phyloP scores from a whole-genome alignment of 1,284 basidiomycete genomes.

The Xanthoconium separans region DNA sequence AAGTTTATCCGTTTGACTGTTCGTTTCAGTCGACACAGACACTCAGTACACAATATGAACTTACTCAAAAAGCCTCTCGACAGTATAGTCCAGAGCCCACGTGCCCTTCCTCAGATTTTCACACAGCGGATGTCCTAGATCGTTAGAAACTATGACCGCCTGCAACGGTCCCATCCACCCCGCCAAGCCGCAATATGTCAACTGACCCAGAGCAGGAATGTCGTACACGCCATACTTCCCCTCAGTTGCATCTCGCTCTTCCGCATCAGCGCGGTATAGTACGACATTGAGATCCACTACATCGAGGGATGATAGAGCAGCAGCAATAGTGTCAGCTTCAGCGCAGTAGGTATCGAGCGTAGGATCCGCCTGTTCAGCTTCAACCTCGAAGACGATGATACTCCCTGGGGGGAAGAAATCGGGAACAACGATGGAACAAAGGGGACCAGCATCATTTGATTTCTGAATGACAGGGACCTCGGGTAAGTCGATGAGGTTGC shows the following conservation, averaged over 20 bases:
- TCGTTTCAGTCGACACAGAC: conserved; percentile 5
- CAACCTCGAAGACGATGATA: conserved; percentile 87
- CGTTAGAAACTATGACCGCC: conserved; percentile 83
- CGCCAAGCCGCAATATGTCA: conserved; percentile 90
- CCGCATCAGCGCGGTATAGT: conserved; percentile 82
- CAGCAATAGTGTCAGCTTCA: conserved; percentile 63
- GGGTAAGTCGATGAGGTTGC: conserved; percentile 65
- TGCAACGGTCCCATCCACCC: conserved; percentile 92
- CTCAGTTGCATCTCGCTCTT: conserved; percentile 84
- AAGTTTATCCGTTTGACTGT: conserved; percentile 65
- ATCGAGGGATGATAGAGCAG: conserved; percentile 73
- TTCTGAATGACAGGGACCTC: conserved; percentile 54
- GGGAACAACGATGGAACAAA: conserved; percentile 78
- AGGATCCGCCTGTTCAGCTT: conserved; percentile 65
- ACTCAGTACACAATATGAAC: conserved; percentile 29
- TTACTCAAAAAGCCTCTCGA: conserved; percentile 69
- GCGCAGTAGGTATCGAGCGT: conserved; percentile 71
- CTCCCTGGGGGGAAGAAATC: conserved; percentile 89
- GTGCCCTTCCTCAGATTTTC: conserved; percentile 81
- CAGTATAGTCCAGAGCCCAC: conserved; percentile 89
- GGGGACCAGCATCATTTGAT: conserved; percentile 66
- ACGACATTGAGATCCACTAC: conserved; percentile 87
- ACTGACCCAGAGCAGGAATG: conserved; percentile 68
- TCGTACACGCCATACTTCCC: conserved; percentile 77
- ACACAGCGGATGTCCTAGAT: conserved; percentile 89